Base-by-base conservation (phyloP, 2,329 filamentous ascomycete species). In the Arthrobotrys musiformis region DNA sequence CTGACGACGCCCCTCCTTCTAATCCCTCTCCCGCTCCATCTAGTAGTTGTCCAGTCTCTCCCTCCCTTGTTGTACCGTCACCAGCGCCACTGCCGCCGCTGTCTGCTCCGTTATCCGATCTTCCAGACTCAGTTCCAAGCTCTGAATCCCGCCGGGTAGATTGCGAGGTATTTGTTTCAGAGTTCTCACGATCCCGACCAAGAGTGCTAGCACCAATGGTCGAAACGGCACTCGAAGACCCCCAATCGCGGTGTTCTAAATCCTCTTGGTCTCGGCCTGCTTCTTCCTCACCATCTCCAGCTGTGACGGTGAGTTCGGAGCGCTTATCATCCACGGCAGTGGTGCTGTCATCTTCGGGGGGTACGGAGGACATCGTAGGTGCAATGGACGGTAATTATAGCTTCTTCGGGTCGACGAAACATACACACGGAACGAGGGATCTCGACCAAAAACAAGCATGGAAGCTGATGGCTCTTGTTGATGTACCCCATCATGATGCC, bases 281-380 rank as follows among this genome's bases (percentile, higher is more conserved):
- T 35, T 66, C 56, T 7, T 19, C 35, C 17, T 58, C 48, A 8
- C 46, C 28, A 9, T 11, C 35, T 22, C 46, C 44, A 37, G 58
- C 64, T 8, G 64, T 64, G 37, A 70, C 54, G 2, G 64, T 76
- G 30, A 66, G 46, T 28, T 58, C 64, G 13, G 72, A 76, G 28
- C 48, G 22, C 30, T 30, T 52, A 26, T 70, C 72, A 37, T 73
- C 69, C 30, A 33, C 40, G 13, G 13, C 22, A 13, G 52, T 22
- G 42, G 60, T n/a, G 17, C n/a, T 13, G 33, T 76, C 64, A 48
- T 75, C 62, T 48, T 68, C 44, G 50, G 37, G 28, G 8, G 48
- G 15, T 46, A 46, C 33, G 44, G 70, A 67, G n/a, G 72, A 64
- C 72, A 70, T 76, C 22, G 15, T 66, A 48, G 58, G 54, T 40